A percentile compares a stretch with the other conserved stretches of the same genome.
phyloP scores from a whole-genome alignment of 192 early-diverging fungal genomes.

The Kickxella alabastrina region DNA sequence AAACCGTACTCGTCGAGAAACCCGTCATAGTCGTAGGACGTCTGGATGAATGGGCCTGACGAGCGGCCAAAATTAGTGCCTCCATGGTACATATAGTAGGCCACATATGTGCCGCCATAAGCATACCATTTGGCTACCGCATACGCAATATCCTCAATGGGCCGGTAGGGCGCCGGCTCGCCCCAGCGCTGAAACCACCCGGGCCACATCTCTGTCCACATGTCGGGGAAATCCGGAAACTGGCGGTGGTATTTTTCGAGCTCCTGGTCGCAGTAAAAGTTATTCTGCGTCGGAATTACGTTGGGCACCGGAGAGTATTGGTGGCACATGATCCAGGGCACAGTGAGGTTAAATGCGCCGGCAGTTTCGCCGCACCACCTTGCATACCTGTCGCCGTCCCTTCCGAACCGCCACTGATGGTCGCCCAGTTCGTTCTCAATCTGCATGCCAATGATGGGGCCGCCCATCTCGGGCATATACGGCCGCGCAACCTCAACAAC shows the following conservation, averaged over 20 bases:
- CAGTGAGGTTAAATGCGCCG: slow-evolving; percentile 29
- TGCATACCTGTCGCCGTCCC: slow-evolving; percentile 35
- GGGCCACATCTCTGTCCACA: slow-evolving; percentile 60
- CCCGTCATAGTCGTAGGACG: slow-evolving; percentile 50
- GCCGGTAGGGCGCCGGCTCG: slow-evolving; percentile 43
- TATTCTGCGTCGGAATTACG: slow-evolving; percentile 53
- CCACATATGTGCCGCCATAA: slow-evolving; percentile 54
- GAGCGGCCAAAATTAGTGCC: slow-evolving; percentile 65
- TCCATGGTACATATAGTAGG: slow-evolving; percentile 64
- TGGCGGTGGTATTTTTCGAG: slow-evolving; percentile 17
- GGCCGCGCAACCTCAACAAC: slow-evolving; percentile 32
- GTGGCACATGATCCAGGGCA: slow-evolving; percentile 64
- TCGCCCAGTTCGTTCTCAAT: slow-evolving; percentile 64
- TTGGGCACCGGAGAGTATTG: slow-evolving; percentile 36
- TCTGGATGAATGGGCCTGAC: slow-evolving; percentile 38
- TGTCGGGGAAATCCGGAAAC: slow-evolving; percentile 49
- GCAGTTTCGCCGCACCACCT: slow-evolving; percentile 42
- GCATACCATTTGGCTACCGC: slow-evolving; percentile 57
- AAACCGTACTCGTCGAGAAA: slow-evolving; percentile 51
- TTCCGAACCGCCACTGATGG: slow-evolving; percentile 29
- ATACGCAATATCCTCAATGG: slow-evolving; percentile 57
- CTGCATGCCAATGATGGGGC: slow-evolving; percentile 59
- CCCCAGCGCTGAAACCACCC: slow-evolving; percentile 61
- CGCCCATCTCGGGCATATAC: slow-evolving; percentile 55
- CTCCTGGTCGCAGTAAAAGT: slow-evolving; percentile 56